Base-by-base conservation (phyloP, 495 filamentous ascomycete genomes). In the Baudoinia panamericana region DNA sequence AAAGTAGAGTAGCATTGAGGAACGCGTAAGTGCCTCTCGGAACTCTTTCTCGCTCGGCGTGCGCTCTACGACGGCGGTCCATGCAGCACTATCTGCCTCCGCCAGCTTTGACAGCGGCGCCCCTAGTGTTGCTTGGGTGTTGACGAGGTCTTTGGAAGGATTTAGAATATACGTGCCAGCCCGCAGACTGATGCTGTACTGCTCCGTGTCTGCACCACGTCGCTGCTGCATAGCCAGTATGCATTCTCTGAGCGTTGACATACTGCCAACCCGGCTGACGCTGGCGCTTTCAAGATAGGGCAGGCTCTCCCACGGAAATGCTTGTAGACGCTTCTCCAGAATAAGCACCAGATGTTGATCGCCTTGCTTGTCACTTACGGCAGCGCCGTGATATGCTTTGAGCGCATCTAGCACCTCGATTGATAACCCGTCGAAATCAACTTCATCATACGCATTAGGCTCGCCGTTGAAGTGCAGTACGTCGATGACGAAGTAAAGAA, bases 381-480 rank as follows among this genome's bases (percentile, higher is more conserved):
- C 62, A 18, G 67, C 67, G 18, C 73, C 68, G 51, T 97, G 78
- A 52, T 96, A 94, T 1, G 71, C 65, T 19, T 76, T 69, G 13
- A 96, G 61, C 4, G 84, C 82, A 56, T 92, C 84, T 5, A 78
- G 68, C 1, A 81, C 83, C 27, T 90, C 84, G 13, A 95, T 66
- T 12, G 81, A 74, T 68, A 95, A 56, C 30, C 53, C 24, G 53
- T 97, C 90, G 49, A 94, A 88, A 56, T 97, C 87, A 51, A 97
- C 80, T 63, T 97, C 90, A 55, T 96, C 92, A 63, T 94, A 95
- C 2, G 92, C 90, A 58, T 96, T 96, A 22, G 77, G 72, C 60
- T 97, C 90, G 1, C 90, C 90, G 48, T 92, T 82, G 60, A 96
- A 97, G 60, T 96, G 92, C 20, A 96, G 64, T 35, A 96, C 87